Conservation (phyloP, 768 basidiomycete species). For the Boletus sensibilis region DNA sequence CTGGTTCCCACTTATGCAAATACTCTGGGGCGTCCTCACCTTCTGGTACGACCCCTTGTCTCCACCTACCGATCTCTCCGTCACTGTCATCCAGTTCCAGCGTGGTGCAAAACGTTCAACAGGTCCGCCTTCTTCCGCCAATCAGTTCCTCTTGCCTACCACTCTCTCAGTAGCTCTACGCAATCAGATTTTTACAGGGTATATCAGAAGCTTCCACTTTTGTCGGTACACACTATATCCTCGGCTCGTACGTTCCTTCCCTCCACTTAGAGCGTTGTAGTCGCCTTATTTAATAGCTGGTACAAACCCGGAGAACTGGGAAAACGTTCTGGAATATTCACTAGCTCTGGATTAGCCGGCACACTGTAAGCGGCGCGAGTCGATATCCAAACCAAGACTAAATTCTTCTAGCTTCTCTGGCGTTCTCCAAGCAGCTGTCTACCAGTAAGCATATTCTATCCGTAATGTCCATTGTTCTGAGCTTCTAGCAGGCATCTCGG, state of each 20-base stretch:
- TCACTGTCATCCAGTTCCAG: constrained; percentile 45
- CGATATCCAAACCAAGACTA: not conserved
- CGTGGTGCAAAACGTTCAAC: constrained; percentile 51
- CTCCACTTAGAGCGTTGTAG: not conserved
- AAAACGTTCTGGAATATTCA: constrained; percentile 71
- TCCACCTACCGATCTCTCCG: not conserved
- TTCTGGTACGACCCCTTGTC: constrained; percentile 44
- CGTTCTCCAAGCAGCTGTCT: constrained; percentile 61
- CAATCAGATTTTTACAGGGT: constrained; percentile 71
- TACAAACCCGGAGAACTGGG: constrained; percentile 70
- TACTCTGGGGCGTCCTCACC: constrained; percentile 65
- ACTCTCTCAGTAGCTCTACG: constrained; percentile 49
- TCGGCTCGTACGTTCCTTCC: constrained; percentile 56
- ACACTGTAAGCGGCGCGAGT: constrained; percentile 47
- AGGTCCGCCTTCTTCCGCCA: constrained; percentile 36
- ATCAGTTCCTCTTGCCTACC: not conserved
- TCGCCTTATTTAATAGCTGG: constrained; percentile 44
- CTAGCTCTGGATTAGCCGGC: constrained; percentile 58
- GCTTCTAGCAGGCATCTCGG: constrained; percentile 44
- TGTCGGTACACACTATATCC: constrained; percentile 69
- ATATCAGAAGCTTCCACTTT: constrained; percentile 75
- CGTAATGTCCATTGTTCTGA: not conserved
- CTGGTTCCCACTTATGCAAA: constrained; percentile 65
- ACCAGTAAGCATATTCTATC: constrained; percentile 41
- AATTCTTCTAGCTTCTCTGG: constrained; percentile 53